Conservation (phyloP, 2,329 filamentous ascomycete genomes). For the Simplicillium sp. region DNA sequence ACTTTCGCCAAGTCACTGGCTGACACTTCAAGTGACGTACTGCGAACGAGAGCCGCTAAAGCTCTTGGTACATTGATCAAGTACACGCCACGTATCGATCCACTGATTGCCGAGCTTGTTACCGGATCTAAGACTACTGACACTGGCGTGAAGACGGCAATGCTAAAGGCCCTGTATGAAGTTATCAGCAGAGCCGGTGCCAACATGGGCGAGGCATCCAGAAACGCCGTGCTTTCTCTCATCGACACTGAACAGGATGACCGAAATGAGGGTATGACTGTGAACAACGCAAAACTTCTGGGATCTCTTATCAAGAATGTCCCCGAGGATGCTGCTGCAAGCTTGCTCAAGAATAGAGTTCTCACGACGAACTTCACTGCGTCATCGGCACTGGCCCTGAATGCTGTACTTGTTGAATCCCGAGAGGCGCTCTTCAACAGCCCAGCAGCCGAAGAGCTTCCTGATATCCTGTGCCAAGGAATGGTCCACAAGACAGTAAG, state of each 20-base stretch:
- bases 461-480: conserved; percentile 69
- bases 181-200: conserved; percentile 89
- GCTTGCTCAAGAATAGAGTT: conserved; percentile 60
- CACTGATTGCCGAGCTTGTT: conserved; percentile 83
- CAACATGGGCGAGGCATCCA: conserved; percentile 90
- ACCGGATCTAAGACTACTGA: conserved; percentile 89
- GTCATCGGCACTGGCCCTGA: conserved; percentile 76
- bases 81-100: conserved; percentile 89
- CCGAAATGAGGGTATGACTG: conserved; percentile 66
- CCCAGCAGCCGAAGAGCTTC: conserved; percentile 61
- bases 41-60: conserved; percentile 83
- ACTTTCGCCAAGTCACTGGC: conserved; percentile 96
- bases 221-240: conserved; percentile 73
- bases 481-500: conserved; percentile 68
- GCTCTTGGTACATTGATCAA: conserved; percentile 93
- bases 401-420: conserved; percentile 78
- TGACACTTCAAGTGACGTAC: conserved; percentile 80
- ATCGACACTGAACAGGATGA: conserved; percentile 81
- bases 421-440: conserved; percentile 58
- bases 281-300: conserved; percentile 83
- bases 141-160: conserved; percentile 79
- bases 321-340: conserved; percentile 56
- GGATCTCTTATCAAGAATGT: conserved; percentile 85
- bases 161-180: conserved; percentile 94
- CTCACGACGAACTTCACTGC: conserved; percentile 66